Evolutionary conservation across 345 rosid genomes (phyloP).

Genomic region (Erysimum cheiranthoides): DNA sequence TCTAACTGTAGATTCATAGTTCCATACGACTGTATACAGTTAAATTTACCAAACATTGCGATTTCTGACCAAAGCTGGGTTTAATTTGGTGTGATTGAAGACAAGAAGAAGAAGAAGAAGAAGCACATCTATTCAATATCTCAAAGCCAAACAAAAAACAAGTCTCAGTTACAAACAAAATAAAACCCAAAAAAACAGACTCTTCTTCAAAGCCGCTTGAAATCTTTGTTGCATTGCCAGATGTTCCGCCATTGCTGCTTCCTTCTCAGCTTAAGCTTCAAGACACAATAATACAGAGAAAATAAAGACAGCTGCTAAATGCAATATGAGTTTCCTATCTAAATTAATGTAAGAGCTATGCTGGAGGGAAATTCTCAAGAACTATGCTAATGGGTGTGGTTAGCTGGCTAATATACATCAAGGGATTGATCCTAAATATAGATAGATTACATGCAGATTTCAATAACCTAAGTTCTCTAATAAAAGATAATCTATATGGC

Average conservation of each 20-base stretch:
- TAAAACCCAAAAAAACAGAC: neutral
- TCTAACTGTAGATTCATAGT: too few species aligned
- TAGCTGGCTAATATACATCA: conserved; percentile 16
- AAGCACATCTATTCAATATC: neutral
- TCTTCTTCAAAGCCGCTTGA: conserved; percentile 21
- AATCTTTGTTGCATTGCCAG: conserved; percentile 28
- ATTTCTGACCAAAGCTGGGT: conserved; percentile 1
- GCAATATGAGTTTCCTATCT: conserved; percentile 14
- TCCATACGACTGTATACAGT: too few species aligned
- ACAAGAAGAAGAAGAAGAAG: conserved; percentile 10
- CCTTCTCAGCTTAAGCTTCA: conserved; percentile 23
- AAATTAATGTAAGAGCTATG: conserved; percentile 2
- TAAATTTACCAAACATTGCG: neutral
- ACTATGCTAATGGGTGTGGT: conserved; percentile 26
- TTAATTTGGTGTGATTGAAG: conserved; percentile 21
- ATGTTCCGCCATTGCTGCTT: conserved; percentile 16
- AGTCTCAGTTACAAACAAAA: conserved; percentile 8
- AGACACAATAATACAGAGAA: conserved; percentile 12
- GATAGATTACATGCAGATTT: conserved; percentile 31
- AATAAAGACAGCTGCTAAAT: conserved; percentile 15
- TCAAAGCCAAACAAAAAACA: conserved; percentile 2
- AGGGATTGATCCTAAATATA: conserved; percentile 32
- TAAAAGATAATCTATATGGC: conserved; percentile 23
- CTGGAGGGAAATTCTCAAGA: neutral
- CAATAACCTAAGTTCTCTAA: conserved; percentile 15